Evolutionary conservation across 805 yeast genomes (phyloP), one percentile per base, ranked within the genome.

Genomic region (Yarrowia bubula): DNA sequence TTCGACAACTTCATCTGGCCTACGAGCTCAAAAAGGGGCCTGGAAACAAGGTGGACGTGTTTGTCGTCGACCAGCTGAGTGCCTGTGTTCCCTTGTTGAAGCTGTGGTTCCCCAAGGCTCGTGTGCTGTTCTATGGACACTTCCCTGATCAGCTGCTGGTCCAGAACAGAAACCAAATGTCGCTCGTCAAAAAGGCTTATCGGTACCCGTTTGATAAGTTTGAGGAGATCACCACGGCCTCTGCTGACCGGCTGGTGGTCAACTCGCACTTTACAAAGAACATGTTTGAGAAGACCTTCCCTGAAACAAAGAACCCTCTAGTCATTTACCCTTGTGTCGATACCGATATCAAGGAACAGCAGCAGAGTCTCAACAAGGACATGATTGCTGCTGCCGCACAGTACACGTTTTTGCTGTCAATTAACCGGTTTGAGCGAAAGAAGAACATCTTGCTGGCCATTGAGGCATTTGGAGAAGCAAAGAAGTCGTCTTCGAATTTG

Each of bases 111-210:
- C 71, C 72, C 39, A 55, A 67, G 10, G 74, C 88, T 1, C 83
- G 84, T 60, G 81, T 89, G 3, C 76, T 95, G 61, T 95, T 93
- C 73, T 95, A 95, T 75, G 92, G 99, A 72, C 99, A 95, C 78
- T 93, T 93, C 75, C 99, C 99, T 0, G 99, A 95, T 75, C 88
- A 88, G 72, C 79, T 88, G 57, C 77, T 93, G 47, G 87, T 97
- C 0, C 77, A 78, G 17, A 44, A 58, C 51, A 8, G 64, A 44
- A 6, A 1, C 32, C 86, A 87, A 63, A 78, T 81, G 2, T 78
- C 86, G 1, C 32, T 80, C 0, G 32, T 88, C 8, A 87, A 91
- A 70, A 78, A 76, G 67, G 58, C 89, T 0, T 95, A 95, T 75
- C 80, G 99, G 68, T 62, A 82, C 4, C 95, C 97, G 1, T 93